Conservation (phyloP, 352 stramenopile species). For the Phytophthora sp. region DNA sequence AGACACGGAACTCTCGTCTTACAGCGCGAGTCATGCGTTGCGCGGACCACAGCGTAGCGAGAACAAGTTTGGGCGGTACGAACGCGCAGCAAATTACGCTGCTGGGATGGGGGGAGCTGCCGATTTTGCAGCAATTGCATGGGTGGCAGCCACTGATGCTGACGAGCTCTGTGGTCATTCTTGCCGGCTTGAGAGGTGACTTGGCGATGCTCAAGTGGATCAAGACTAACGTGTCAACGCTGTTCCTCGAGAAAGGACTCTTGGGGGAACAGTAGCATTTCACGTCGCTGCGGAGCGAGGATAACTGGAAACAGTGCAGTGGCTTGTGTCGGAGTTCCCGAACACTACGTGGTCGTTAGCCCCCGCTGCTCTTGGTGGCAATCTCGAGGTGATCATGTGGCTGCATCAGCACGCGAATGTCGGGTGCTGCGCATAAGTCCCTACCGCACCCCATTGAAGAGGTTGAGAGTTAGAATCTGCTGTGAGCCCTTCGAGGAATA, state of each 20-base stretch:
- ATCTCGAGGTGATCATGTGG: constrained; percentile 6
- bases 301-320: not conserved
- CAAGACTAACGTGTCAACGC: not conserved
- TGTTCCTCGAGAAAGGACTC: not conserved
- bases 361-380: not conserved
- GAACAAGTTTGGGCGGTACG: not conserved
- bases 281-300: not conserved
- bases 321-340: constrained; percentile 3
- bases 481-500: not conserved
- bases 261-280: not conserved
- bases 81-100: not conserved
- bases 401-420: not conserved
- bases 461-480: not conserved
- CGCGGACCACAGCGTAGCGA: not conserved
- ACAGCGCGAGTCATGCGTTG: not conserved
- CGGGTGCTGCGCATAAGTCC: no score
- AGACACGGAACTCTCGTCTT: not conserved
- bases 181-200: not conserved
- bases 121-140: not conserved
- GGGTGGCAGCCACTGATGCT: not conserved
- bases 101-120: not conserved
- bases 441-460: not conserved
- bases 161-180: not conserved
- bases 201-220: constrained; percentile 2
- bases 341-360: not conserved